These are phyloP conservation scores for Plasmopara halstedii DNA, from an alignment of 352 stramenopile species.

Conservation along the genomic window DNA sequence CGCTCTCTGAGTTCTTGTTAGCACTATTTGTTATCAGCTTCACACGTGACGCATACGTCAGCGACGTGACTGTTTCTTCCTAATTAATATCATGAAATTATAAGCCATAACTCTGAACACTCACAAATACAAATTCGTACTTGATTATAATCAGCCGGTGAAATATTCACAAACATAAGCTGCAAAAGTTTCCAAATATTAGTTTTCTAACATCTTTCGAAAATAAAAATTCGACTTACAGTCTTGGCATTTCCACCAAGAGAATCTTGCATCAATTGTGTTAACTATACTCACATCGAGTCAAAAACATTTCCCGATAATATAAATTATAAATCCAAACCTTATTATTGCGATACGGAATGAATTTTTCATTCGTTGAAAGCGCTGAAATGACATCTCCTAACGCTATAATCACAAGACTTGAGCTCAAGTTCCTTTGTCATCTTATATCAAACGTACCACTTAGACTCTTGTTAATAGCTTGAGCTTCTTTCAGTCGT, in stretches of 20 bases:
- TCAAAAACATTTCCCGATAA: no score
- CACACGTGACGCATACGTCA: constrained; percentile 75
- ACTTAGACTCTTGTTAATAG: constrained; percentile 88
- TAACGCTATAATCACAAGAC: constrained; percentile 32
- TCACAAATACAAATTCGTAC: constrained; percentile 19
- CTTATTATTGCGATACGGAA: constrained; percentile 92
- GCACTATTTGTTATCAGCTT: constrained; percentile 87
- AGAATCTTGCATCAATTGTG: constrained; percentile 90
- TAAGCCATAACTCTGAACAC: no score
- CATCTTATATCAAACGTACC: constrained; percentile 21
- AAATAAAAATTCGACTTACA: constrained; percentile 21
- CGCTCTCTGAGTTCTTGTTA: constrained; percentile 82
- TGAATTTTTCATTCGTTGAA: constrained; percentile 88
- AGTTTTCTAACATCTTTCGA: neutral
- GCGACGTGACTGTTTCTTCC: constrained; percentile 80
- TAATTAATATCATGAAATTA: constrained; percentile 10
- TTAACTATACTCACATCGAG: constrained; percentile 61
- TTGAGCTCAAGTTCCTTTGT: neutral
- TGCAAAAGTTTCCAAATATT: constrained; percentile 8
- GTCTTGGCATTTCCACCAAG: constrained; percentile 91
- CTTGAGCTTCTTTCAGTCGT: constrained; percentile 80
- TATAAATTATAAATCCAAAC: constrained; percentile 11
- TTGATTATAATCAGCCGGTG: constrained; percentile 85
- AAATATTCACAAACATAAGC: constrained; percentile 90
- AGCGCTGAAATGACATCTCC: constrained; percentile 90